phyloP scores from a whole-genome alignment of 352 stramenopile species.

The Phytophthora sansomeana region DNA sequence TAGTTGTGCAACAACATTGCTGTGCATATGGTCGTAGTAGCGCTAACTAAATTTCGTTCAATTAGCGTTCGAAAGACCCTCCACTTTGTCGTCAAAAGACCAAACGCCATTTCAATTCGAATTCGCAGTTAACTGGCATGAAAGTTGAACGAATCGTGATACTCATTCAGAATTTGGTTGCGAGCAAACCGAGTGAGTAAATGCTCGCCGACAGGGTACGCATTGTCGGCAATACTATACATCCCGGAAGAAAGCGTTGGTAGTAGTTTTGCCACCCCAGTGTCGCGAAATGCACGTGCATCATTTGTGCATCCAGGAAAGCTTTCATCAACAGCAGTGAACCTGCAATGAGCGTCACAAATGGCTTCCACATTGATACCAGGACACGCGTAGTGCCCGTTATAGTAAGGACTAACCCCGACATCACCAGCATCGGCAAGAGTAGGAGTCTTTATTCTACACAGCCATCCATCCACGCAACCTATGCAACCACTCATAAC shows the following conservation, averaged over 20 bases:
- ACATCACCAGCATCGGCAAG: background rate
- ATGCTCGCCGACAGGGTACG: conserved; percentile 1
- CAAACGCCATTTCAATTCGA: conserved; percentile 5
- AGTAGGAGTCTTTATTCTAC: background rate
- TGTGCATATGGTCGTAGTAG: background rate
- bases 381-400: background rate
- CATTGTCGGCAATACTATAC: conserved; percentile 11
- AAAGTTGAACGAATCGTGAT: conserved; percentile 13
- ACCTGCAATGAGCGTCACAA: background rate
- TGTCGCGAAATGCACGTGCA: conserved; percentile 7
- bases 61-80: background rate
- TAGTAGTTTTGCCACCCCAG: background rate
- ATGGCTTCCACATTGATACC: background rate
- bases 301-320: conserved; percentile 15
- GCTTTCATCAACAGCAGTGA: background rate
- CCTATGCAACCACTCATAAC: background rate
- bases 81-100: conserved; percentile 9
- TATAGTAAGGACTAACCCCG: background rate
- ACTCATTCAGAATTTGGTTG: conserved; percentile 14
- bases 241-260: background rate
- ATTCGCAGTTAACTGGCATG: conserved; percentile 17
- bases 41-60: conserved; percentile 2
- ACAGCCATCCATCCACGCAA: background rate
- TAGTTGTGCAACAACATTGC: conserved; percentile 13
- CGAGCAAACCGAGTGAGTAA: conserved; percentile 7